Percentiles rank a stretch among this genome's conserved stretches.
phyloP scores from a whole-genome alignment of 495 filamentous ascomycete genomes.

The Diplogelasinospora grovesii region DNA sequence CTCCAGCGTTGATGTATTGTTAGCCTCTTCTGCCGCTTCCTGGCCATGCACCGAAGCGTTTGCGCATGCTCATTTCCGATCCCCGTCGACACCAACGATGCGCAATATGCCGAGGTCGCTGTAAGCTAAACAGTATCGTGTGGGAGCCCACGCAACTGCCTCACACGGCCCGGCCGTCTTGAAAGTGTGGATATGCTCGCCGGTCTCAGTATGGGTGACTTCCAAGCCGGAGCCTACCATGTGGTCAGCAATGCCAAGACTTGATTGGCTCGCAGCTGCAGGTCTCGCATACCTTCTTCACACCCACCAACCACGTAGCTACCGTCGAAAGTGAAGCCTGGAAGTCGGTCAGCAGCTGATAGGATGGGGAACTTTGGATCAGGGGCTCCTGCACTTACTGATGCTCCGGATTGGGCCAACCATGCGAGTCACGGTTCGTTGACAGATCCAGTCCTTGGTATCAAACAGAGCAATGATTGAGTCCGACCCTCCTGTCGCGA shows the following conservation, averaged over 20 bases:
- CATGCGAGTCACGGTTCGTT: constrained; percentile 69
- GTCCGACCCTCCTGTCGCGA: constrained; percentile 86
- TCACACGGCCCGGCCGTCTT: constrained; percentile 58
- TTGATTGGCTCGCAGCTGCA: neutral
- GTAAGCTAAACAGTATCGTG: constrained; percentile 82
- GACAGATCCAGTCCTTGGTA: constrained; percentile 85
- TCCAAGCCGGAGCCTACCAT: constrained; percentile 49
- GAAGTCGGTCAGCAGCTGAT: constrained; percentile 11
- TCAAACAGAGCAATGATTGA: constrained; percentile 87
- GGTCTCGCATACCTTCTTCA: constrained; percentile 57
- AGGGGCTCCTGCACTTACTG: constrained; percentile 39
- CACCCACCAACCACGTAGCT: constrained; percentile 79
- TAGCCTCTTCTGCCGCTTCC: neutral
- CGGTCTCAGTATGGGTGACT: constrained; percentile 79
- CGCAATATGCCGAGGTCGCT: constrained; percentile 73
- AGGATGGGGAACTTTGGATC: neutral
- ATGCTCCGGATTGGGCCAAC: constrained; percentile 76
- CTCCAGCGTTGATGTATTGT: too few relatives aligned
- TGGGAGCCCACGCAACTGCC: constrained; percentile 85
- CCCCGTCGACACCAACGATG: constrained; percentile 60
- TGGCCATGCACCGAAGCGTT: too few relatives aligned
- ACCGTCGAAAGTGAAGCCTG: constrained; percentile 80
- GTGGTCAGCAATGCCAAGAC: constrained; percentile 8
- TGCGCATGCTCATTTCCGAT: constrained; percentile 31
- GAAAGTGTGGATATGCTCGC: constrained; percentile 75